A percentile compares a stretch with the other conserved stretches of the same genome.
Conservation (phyloP, 495 filamentous ascomycete genomes). For the Penicillium antarcticum region DNA sequence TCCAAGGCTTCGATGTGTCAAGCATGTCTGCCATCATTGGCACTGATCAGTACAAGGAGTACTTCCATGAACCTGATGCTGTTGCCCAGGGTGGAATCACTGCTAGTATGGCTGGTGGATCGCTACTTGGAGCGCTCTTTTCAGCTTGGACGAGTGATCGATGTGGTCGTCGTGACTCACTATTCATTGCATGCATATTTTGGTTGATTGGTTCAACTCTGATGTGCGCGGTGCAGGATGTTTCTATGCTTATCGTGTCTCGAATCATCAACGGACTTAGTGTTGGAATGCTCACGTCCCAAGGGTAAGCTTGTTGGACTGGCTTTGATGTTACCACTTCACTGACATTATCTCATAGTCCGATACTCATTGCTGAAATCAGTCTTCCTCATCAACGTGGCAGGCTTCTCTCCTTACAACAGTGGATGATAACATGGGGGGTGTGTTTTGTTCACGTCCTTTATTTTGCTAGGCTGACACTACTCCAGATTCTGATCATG, state of each 20-base stretch:
- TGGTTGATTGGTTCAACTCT: conserved; percentile 19
- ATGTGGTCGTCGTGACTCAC: conserved; percentile 17
- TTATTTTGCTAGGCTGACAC: not conserved
- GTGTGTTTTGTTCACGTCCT: conserved; percentile 1
- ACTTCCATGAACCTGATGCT: conserved; percentile 15
- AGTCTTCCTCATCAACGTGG: conserved; percentile 20
- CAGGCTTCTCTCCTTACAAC: conserved; percentile 15
- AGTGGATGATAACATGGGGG: conserved; percentile 24
- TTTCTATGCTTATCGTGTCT: conserved; percentile 15
- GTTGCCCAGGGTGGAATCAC: conserved; percentile 19
- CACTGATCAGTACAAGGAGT: conserved; percentile 17
- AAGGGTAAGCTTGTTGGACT: conserved; percentile 6
- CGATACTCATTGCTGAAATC: conserved; percentile 21
- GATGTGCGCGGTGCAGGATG: conserved; percentile 21
- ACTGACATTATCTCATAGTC: conserved; percentile 2
- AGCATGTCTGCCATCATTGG: conserved; percentile 23
- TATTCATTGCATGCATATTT: conserved; percentile 17
- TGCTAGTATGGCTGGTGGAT: conserved; percentile 19
- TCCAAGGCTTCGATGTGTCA: conserved; percentile 22
- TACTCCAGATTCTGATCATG: conserved; percentile 19
- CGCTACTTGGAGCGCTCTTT: conserved; percentile 13
- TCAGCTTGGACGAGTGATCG: conserved; percentile 19
- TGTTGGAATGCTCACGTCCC: conserved; percentile 19
- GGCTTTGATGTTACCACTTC: not conserved
- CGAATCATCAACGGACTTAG: conserved; percentile 16